A percentile compares a stretch with the other conserved stretches of the same genome.
These are phyloP conservation scores for Abortiporus biennis DNA, from an alignment of 1,284 basidiomycete species.

Conservation along the genomic window DNA sequence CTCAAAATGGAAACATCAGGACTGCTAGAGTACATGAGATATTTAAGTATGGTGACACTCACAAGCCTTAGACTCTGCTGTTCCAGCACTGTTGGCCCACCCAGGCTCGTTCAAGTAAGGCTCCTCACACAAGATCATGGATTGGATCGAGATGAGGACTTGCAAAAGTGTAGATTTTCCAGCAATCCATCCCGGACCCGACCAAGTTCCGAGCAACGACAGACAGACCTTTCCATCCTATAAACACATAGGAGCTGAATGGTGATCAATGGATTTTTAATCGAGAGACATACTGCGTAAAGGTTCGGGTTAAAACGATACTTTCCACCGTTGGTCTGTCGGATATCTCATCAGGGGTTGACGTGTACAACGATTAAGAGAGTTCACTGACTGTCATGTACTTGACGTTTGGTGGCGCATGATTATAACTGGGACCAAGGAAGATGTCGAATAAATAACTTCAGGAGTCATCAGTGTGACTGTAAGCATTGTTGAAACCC, in stretches of 20 bases:
- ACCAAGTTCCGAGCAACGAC: slow-evolving; percentile 87
- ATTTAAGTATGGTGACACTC: slow-evolving; percentile 29
- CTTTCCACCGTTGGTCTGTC: slow-evolving; percentile 83
- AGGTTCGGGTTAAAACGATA: slow-evolving; percentile 90
- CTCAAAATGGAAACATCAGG: slow-evolving; percentile 29
- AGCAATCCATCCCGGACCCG: slow-evolving; percentile 83
- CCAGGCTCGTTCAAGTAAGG: slow-evolving; percentile 88
- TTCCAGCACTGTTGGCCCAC: slow-evolving; percentile 70
- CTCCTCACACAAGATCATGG: slow-evolving; percentile 87
- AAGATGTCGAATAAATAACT: slow-evolving; percentile 87
- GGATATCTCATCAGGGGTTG: not conserved
- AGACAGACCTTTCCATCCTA: slow-evolving; percentile 90
- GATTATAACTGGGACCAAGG: slow-evolving; percentile 78
- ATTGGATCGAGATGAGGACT: slow-evolving; percentile 89
- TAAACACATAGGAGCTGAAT: slow-evolving; percentile 6
- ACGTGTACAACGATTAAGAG: not conserved
- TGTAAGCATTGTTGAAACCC: too few species aligned
- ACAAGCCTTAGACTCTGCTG: slow-evolving; percentile 70
- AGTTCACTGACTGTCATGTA: slow-evolving; percentile 72
- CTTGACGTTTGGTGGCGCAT: slow-evolving; percentile 76
- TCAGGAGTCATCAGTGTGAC: too few species aligned
- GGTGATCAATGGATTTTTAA: slow-evolving; percentile 2
- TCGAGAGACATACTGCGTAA: slow-evolving; percentile 59
- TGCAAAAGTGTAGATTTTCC: slow-evolving; percentile 77
- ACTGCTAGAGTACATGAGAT: slow-evolving; percentile 8